Percentiles rank a stretch among this genome's conserved stretches.
These are phyloP conservation scores for Cutaneotrichosporon daszewskae DNA, from an alignment of 1,284 basidiomycete species.

Conservation along the genomic window DNA sequence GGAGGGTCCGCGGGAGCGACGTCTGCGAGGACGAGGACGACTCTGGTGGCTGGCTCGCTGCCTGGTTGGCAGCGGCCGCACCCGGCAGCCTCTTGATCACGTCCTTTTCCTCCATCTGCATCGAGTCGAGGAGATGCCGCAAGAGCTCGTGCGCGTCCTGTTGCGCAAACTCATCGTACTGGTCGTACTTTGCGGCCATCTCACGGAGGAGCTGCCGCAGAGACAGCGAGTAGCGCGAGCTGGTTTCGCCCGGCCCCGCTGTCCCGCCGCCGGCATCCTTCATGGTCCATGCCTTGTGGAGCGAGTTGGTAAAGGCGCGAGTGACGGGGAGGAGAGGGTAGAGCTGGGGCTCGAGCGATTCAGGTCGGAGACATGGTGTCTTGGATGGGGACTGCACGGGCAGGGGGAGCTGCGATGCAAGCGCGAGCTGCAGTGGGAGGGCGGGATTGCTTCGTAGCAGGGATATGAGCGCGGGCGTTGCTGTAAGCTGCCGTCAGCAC, in stretches of 20 bases:
- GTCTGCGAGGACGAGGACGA: neutral
- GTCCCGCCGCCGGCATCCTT: slow-evolving; percentile 44
- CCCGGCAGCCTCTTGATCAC: slow-evolving; percentile 52
- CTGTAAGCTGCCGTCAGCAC: slow-evolving; percentile 24
- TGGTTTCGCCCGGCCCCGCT: slow-evolving; percentile 25
- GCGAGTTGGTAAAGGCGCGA: slow-evolving; percentile 34
- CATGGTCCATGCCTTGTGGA: slow-evolving; percentile 41
- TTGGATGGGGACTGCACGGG: slow-evolving; percentile 22
- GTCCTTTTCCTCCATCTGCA: slow-evolving; percentile 91
- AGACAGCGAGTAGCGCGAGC: slow-evolving; percentile 28
- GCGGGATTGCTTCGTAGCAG: slow-evolving; percentile 27
- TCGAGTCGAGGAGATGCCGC: slow-evolving; percentile 80
- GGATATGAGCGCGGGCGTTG: slow-evolving; percentile 33
- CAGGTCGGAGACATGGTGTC: slow-evolving; percentile 39
- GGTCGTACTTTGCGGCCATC: slow-evolving; percentile 79
- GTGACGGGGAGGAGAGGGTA: slow-evolving; percentile 42
- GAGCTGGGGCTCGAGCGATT: slow-evolving; percentile 40
- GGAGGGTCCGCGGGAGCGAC: neutral
- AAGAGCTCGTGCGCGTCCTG: slow-evolving; percentile 94
- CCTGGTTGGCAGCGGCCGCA: neutral
- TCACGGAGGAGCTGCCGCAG: slow-evolving; percentile 58
- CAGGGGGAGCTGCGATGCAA: slow-evolving; percentile 23
- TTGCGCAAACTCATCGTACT: slow-evolving; percentile 74
- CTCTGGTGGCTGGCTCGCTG: neutral
- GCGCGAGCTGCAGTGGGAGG: slow-evolving; percentile 17